Conservation (phyloP, 441 rosid species). For the Capsella rubella region DNA sequence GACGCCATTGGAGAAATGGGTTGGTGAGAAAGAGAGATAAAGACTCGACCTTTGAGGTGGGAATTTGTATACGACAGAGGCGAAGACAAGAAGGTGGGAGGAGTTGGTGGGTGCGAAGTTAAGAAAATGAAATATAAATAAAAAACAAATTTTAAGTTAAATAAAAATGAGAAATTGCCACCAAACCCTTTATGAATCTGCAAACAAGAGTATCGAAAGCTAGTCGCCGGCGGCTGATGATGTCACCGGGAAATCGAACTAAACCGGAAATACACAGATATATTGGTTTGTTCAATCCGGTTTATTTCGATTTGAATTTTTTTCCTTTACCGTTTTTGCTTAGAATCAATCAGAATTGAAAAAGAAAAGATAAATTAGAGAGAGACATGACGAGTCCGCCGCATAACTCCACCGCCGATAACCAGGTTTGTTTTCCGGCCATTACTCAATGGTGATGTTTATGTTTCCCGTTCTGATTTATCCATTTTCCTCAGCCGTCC, state of each 20-base stretch:
- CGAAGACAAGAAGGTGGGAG: slow-evolving; percentile 8
- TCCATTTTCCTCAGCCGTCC: slow-evolving; percentile 48
- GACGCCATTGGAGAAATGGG: slow-evolving; percentile 40
- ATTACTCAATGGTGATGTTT: not conserved
- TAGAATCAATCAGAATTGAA: not conserved
- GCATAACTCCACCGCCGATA: slow-evolving; percentile 44
- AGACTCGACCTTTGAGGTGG: not conserved
- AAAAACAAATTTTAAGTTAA: not conserved
- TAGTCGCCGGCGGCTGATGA: slow-evolving; percentile 33
- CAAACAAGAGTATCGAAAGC: not conserved
- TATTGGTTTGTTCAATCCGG: not conserved
- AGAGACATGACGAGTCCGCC: not conserved
- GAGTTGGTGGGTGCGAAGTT: slow-evolving; percentile 34
- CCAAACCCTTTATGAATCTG: slow-evolving; percentile 22
- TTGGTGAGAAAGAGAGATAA: slow-evolving; percentile 32
- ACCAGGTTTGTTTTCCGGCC: slow-evolving; percentile 47
- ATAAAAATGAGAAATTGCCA: not conserved
- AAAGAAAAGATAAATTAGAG: too few relatives aligned
- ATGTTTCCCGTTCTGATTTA: not conserved
- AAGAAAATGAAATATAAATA: not conserved
- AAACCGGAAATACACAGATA: too few relatives aligned
- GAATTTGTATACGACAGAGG: slow-evolving; percentile 3
- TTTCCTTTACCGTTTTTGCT: not conserved
- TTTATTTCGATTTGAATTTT: not conserved
- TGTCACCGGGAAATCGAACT: slow-evolving; percentile 3